Base-by-base conservation (phyloP, 192 early-diverging fungal species). In the Phlyctochytrium arcticum region DNA sequence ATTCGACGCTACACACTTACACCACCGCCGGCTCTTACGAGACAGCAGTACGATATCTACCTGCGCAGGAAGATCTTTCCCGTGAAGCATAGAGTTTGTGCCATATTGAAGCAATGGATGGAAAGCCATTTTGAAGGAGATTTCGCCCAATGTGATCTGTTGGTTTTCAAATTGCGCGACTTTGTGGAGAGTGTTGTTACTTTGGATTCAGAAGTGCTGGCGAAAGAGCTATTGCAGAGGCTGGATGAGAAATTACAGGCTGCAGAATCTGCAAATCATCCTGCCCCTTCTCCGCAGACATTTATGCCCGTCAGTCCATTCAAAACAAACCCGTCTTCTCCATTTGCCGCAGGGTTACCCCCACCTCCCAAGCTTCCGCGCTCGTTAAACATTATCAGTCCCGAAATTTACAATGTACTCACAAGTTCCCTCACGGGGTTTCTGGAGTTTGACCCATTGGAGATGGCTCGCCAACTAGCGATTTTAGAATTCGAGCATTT, bases 401-500 rank as follows among this genome's bases (percentile, higher is more conserved):
- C 62, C 3, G 78, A 80, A 48, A 69, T 73, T 6, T 31, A 33
- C 17, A 34, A 36, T 7, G 15, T 67, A 17, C 67, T 82, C 12
- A 70, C 42, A 17, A 46, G 61, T 0, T 62, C 68, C 51, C 15
- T 42, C 24, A 12, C 49, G 9, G 67, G 44, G 15, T 73, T 77
- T 44, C 48, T 75, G n/a, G 81, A 83, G 5, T 48, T 83, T 12
- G 81, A 83, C 65, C 75, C 81, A 3, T 35, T 77, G 3, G 82
- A 85, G 50, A 72, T 85, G 67, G 82, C 82, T 3, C 66, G 72
- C 19, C 83, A 85, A 35, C 46, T 85, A 21, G 81, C 83, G 9
- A 56, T 80, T 8, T 51, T 78, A 4, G 83, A 85, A 21, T 75
- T 68, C 39, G 67, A 75, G 34, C 64, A 76, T 53, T 85, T 77